Base-by-base conservation (phyloP, 2,329 filamentous ascomycete species). In the Phyllachora maydis region DNA sequence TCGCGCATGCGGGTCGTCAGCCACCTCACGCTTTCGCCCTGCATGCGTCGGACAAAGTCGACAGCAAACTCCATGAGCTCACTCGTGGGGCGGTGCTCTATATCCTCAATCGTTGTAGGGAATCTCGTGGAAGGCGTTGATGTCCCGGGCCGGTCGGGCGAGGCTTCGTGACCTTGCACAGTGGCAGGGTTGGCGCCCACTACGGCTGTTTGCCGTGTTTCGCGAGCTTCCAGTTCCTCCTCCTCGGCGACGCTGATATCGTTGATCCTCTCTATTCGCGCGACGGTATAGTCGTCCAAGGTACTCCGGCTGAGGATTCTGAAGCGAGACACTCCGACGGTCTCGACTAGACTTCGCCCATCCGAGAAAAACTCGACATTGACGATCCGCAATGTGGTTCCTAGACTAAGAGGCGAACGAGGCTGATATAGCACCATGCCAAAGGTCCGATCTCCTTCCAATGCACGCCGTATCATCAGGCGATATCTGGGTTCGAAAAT, bases 401-500 rank as follows among this genome's bases (percentile, higher is more conserved):
- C 83, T 23, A 83, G 68, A 34, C 75, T 60, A 39, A 69, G 60
- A 36, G 83, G 90, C 6, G 43, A 30, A 8, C 31, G 26, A 15
- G 37, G 38, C 11, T 72, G 76, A 31, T 70, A 69, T 38, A 78
- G 60, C 11, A 91, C 61, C 76, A 92, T 91, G 13, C 83, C 83
- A 38, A 93, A 92, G 13, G 67, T 76, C 9, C 65, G 56, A 29
- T 74, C 65, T 0, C 69, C 67, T 31, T 82, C 73, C 25, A 90
- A 52, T 0, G 68, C 74, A 17, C 81, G 65, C 22, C 74, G 63
- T 18, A 92, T 73, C 79, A 92, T 88, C n/a, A 88, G 56, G 6
- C 79, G 67, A 41, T 92, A 92, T 5, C 77, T 64, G n/a, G 78
- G 77, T 42, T 92, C 83, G 39, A 91, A 92, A n/a, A 93, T 65